Base-by-base conservation (phyloP, 176 grass and related monocot species). In the Eleusine indica region DNA sequence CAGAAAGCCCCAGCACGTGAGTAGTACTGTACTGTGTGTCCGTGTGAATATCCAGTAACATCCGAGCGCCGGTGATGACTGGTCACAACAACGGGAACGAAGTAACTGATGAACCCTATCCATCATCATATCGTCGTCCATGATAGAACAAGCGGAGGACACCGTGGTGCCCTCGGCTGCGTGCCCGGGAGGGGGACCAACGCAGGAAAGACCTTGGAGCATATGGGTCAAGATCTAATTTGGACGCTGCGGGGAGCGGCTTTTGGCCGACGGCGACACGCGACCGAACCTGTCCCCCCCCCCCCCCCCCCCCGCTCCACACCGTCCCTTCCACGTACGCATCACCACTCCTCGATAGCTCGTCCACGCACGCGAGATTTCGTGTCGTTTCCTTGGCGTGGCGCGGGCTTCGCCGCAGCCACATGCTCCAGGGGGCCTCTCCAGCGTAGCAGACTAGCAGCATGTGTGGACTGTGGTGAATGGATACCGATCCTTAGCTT, bases 211-310 rank as follows among this genome's bases (percentile, higher is more conserved):
- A 9, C 42, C 42, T 7, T 44, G 42, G 42, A 44, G 32, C 32
- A 44, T 44, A 6, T 9, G 28, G 61, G 15, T 16, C 61, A 13
- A 9, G 56, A 44, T 40, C 8, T 6, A 0, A 39, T 80, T 51
- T 80, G 77, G 62, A 80, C 63, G 46, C 74, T 2, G 68, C 39
- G 16, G 53, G 7, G 17, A 22, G 19, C 44, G 39, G 25, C 88
- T 82, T 86, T 82, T 70, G 37, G 73, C 9, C 37, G 83, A 83
- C 14, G 70, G 80, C 80, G 84, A 90, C 75, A 70, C 75, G 28
- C 6, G 52, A 90, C 37, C 89, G 51, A 90, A 62, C 12, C 6
- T 89, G 82, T 75, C 77, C 22, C 28, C 8, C 25, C 0, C 10
- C 14, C 62, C 25, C 62, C 77, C 22, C 28, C 8, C 25, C 0